phyloP scores from a whole-genome alignment of 257 asterid genomes.

The Solanum clarkiae region DNA sequence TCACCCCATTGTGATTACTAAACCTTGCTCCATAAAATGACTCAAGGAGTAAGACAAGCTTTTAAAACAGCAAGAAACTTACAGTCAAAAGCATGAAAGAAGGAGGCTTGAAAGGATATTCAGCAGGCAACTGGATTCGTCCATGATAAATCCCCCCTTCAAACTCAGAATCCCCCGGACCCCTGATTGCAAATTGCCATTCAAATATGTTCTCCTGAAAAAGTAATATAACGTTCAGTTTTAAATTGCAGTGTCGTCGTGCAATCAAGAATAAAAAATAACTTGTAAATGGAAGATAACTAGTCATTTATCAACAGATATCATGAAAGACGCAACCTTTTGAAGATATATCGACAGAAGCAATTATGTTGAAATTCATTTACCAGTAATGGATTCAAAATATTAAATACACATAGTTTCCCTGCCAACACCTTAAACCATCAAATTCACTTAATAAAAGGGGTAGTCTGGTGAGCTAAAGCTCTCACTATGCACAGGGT shows the following conservation, averaged over 20 bases:
- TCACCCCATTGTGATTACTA: not conserved
- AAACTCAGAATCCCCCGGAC: conserved; percentile 69
- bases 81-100: conserved; percentile 81
- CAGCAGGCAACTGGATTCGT: conserved; percentile 78
- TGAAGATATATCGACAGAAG: not conserved
- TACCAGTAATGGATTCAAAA: not conserved
- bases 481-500: too few relatives aligned
- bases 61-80: not conserved
- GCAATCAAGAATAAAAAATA: not conserved
- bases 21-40: not conserved
- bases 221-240: not conserved
- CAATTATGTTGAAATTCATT: not conserved
- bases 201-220: conserved; percentile 75
- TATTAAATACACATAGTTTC: not conserved
- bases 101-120: conserved; percentile 87
- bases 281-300: not conserved
- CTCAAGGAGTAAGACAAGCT: not conserved
- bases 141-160: conserved; percentile 95
- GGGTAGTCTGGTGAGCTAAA: too few relatives aligned
- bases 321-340: not conserved
- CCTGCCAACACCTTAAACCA: not conserved
- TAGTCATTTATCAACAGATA: not conserved
- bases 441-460: not conserved
- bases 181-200: conserved; percentile 88
- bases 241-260: not conserved